Base-by-base conservation (phyloP, 805 yeast genomes). In the Wickerhamiella slavikovae region DNA sequence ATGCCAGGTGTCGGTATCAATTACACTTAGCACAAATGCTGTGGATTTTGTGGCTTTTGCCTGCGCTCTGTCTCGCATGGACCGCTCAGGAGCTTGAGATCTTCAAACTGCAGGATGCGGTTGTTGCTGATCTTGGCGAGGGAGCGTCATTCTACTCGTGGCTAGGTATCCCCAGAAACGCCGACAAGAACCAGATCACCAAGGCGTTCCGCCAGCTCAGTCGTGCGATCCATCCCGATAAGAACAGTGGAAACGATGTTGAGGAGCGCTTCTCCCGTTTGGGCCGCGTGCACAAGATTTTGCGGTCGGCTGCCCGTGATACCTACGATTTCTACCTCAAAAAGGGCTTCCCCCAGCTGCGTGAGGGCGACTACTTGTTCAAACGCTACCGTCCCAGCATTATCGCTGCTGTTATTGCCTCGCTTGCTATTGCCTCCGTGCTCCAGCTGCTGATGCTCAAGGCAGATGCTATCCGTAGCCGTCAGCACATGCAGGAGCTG, bases 211-310 rank as follows among this genome's bases (percentile, higher is more conserved):
- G 78, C 45, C 72, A 68, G 41, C 46, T 73, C 19, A 71, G 93
- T 2, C 60, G 74, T 30, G 60, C 58, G 37, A 59, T 75, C 40
- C 98, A 85, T 47, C 98, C 98, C 0, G 98, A 85, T 52, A 82
- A 85, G 49, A 47, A 51, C 37, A 48, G 49, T n/a, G 45, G 47
- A 25, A 57, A 53, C 37, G 46, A 51, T 15, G 76, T 74, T 4
- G 71, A 65, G 36, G 76, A 70, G 39, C 60, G 79, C 23, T 89
- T 72, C 46, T 79, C 85, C 42, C 58, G 85, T 17, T 62, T 89
- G 22, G 76, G 89, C 20, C 50, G 71, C 17, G 76, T 79, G 15
- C 73, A 82, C 20, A 68, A 75, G 43, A 71, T 83, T 32, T 62
- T 85, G 39, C 57, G 62, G 32, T 53, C 64, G 15, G 65, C 67